phyloP scores from a whole-genome alignment of 2,329 filamentous ascomycete genomes.

The Cryoendolithus antarcticus region DNA sequence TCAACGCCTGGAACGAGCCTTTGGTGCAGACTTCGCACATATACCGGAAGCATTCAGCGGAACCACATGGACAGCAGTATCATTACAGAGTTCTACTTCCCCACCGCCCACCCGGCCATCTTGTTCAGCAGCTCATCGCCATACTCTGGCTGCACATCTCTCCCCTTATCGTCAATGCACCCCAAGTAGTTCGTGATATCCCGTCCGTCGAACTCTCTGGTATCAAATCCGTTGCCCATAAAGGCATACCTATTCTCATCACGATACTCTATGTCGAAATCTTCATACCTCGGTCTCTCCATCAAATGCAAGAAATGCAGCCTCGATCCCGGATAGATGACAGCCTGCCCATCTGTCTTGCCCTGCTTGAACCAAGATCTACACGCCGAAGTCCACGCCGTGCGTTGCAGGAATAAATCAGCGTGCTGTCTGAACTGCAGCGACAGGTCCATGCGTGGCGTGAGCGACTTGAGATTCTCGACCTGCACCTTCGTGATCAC shows the following conservation, averaged over 20 bases:
- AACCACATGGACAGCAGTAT: neutral
- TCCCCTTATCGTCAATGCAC: constrained; percentile 23
- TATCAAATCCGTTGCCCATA: constrained; percentile 33
- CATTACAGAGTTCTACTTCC: constrained; percentile 3
- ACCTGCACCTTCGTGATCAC: constrained; percentile 29
- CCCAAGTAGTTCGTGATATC: constrained; percentile 36
- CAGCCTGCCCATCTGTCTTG: constrained; percentile 24
- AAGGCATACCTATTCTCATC: constrained; percentile 29
- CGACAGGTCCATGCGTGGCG: constrained; percentile 21
- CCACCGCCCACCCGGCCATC: constrained; percentile 25
- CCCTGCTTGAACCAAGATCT: constrained; percentile 27
- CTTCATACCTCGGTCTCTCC: constrained; percentile 27
- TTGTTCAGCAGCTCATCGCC: constrained; percentile 26
- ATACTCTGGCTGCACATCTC: constrained; percentile 30
- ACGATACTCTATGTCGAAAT: constrained; percentile 31
- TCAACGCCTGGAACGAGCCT: no score
- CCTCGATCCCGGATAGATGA: constrained; percentile 28
- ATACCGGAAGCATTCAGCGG: neutral
- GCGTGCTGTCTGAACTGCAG: constrained; percentile 28
- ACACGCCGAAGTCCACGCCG: constrained; percentile 26
- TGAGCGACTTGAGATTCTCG: constrained; percentile 30
- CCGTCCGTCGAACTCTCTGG: constrained; percentile 34
- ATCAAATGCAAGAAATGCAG: constrained; percentile 29
- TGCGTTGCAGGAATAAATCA: constrained; percentile 28
- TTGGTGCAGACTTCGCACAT: no score